Percentiles rank a stretch among this genome's conserved stretches.
phyloP scores from a whole-genome alignment of 306 rosid genomes.

The Prunus padus region DNA sequence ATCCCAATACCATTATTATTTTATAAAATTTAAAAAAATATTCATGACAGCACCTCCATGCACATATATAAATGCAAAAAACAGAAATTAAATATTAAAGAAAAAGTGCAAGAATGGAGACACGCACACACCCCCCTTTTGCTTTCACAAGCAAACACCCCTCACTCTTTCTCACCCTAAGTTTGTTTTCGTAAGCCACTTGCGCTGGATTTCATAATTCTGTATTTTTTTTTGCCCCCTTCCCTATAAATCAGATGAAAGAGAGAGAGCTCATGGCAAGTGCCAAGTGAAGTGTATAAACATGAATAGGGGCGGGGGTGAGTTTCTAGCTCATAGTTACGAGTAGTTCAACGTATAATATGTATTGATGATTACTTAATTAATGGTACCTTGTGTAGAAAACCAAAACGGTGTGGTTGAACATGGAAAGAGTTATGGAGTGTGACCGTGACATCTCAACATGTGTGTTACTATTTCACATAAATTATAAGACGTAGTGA shows the following conservation, averaged over 20 bases:
- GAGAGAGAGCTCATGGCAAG: neutral
- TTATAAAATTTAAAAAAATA: neutral
- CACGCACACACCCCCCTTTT: conserved; percentile 35
- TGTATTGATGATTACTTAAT: no score
- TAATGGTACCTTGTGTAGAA: no score
- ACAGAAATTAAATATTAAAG: neutral
- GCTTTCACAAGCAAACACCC: conserved; percentile 78
- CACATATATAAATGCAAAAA: conserved; percentile 11
- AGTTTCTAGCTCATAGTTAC: no score
- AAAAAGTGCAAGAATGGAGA: conserved; percentile 2
- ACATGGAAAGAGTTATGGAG: no score
- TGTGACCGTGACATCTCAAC: no score
- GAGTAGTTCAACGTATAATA: no score
- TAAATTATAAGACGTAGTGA: no score
- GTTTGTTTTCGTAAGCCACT: neutral
- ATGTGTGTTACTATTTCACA: no score
- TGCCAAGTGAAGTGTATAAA: no score
- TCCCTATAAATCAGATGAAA: neutral
- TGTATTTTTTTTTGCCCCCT: neutral
- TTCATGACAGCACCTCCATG: conserved; percentile 31
- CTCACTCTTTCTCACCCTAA: conserved; percentile 19
- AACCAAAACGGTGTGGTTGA: no score
- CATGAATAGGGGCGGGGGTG: no score
- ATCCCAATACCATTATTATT: conserved; percentile 31
- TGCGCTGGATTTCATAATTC: no score